These are phyloP conservation scores for Aspergillus hancockii DNA, from an alignment of 495 filamentous ascomycete species.

Conservation along the genomic window DNA sequence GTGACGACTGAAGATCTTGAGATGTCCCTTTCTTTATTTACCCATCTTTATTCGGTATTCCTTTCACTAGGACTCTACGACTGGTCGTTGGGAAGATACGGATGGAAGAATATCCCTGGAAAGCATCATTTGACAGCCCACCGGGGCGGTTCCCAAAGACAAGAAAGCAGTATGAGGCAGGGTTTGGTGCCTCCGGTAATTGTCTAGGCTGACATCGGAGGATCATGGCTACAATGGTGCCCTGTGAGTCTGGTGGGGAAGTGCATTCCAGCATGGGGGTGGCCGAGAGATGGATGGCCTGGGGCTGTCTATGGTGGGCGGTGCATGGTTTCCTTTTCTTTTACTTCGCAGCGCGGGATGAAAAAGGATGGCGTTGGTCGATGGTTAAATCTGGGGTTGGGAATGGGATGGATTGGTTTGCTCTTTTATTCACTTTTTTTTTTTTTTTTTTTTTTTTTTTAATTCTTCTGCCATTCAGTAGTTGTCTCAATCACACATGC, in stretches of 20 bases:
- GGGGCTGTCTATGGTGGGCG: not conserved
- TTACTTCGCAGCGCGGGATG: constrained; percentile 7
- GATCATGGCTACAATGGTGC: not conserved
- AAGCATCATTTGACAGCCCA: not conserved
- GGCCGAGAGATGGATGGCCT: not conserved
- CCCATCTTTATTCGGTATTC: constrained; percentile 1
- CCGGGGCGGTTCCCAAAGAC: not conserved
- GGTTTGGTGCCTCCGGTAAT: not conserved
- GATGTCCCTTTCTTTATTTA: not conserved
- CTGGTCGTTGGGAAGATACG: not conserved
- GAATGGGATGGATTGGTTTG: not conserved
- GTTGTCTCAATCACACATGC: not conserved
- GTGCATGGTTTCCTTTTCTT: not conserved
- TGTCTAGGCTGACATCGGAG: not conserved
- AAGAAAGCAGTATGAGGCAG: not conserved
- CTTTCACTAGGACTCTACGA: not conserved
- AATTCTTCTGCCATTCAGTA: constrained; percentile 2
- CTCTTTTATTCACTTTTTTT: not conserved
- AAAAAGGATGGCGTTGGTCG: constrained; percentile 8
- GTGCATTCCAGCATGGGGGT: not conserved
- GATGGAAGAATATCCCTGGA: not conserved
- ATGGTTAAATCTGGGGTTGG: not conserved
- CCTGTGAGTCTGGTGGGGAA: not conserved
- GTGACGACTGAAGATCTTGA: constrained; percentile 29
- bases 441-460: too few relatives aligned